Evolutionary conservation across 2,329 filamentous ascomycete genomes (phyloP).

Genomic region (Blumeriella jaapii): DNA sequence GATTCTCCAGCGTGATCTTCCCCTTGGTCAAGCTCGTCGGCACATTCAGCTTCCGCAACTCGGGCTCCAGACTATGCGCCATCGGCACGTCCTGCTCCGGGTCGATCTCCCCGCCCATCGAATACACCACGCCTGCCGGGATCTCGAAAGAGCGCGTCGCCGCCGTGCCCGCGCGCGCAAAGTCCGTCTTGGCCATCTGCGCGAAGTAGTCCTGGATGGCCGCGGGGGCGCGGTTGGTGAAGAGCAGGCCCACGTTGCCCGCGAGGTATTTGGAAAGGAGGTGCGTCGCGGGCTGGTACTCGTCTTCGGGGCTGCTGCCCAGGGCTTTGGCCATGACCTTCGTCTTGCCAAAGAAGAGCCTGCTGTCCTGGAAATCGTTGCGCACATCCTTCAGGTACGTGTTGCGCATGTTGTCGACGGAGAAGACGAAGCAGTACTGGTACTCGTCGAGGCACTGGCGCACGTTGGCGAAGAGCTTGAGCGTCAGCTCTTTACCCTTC

Average conservation of each 20-base stretch:
- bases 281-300: slow-evolving; percentile 69
- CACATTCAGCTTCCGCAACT: slow-evolving; percentile 77
- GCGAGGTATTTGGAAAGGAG: slow-evolving; percentile 56
- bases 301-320: slow-evolving; percentile 64
- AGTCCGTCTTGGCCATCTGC: slow-evolving; percentile 66
- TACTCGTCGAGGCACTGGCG: slow-evolving; percentile 76
- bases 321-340: slow-evolving; percentile 98
- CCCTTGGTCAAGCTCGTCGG: slow-evolving; percentile 84
- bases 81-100: slow-evolving; percentile 75
- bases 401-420: slow-evolving; percentile 96
- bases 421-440: slow-evolving; percentile 86
- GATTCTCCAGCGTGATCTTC: slow-evolving; percentile 58
- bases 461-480: slow-evolving; percentile 79
- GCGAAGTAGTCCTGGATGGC: slow-evolving; percentile 64
- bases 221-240: slow-evolving; percentile 65
- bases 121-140: slow-evolving; percentile 72
- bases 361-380: slow-evolving; percentile 70
- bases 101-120: slow-evolving; percentile 67
- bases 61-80: slow-evolving; percentile 81
- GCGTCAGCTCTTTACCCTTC: slow-evolving; percentile 82
- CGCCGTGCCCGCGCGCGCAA: slow-evolving; percentile 72
- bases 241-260: slow-evolving; percentile 81
- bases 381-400: slow-evolving; percentile 88
- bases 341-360: slow-evolving; percentile 98
- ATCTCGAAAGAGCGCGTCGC: slow-evolving; percentile 69